Conservation (phyloP, 192 early-diverging fungal genomes). For the Backusella liffmaniae region DNA sequence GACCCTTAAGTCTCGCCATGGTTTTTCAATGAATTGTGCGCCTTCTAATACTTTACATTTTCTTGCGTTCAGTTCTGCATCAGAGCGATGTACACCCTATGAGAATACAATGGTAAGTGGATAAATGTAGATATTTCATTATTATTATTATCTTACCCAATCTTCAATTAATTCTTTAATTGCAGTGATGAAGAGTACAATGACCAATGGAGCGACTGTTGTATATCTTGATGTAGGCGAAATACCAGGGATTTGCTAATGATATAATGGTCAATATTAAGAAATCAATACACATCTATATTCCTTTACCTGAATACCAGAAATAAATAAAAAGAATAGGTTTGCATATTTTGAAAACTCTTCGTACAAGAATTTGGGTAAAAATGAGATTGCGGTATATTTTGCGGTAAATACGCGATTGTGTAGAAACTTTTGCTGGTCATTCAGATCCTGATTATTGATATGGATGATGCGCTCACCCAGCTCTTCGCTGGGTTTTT, state of each 20-base stretch:
- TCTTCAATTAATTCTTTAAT: constrained; percentile 96
- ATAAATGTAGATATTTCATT: neutral
- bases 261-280: neutral
- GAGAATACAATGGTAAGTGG: too few relatives aligned
- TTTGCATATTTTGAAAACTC: constrained; percentile 99
- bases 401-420: constrained; percentile 95
- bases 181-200: constrained; percentile 88
- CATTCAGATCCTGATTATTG: constrained; percentile 81
- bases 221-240: constrained; percentile 91
- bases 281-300: neutral
- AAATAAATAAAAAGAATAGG: constrained; percentile 97
- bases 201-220: constrained; percentile 79
- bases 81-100: constrained; percentile 57
- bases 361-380: constrained; percentile 94
- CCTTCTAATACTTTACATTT: constrained; percentile 59
- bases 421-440: constrained; percentile 79
- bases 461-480: constrained; percentile 80
- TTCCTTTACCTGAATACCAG: constrained; percentile 80
- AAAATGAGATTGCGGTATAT: constrained; percentile 88
- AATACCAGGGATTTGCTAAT: constrained; percentile 91
- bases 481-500: neutral
- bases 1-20: constrained; percentile 81
- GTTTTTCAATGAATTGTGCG: constrained; percentile 68
- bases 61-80: constrained; percentile 72
- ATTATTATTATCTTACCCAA: constrained; percentile 39